Percentiles rank a stretch among this genome's conserved stretches.
These are phyloP conservation scores for Aspergillus glaucus DNA, from an alignment of 2,329 filamentous ascomycete species.

Conservation along the genomic window DNA sequence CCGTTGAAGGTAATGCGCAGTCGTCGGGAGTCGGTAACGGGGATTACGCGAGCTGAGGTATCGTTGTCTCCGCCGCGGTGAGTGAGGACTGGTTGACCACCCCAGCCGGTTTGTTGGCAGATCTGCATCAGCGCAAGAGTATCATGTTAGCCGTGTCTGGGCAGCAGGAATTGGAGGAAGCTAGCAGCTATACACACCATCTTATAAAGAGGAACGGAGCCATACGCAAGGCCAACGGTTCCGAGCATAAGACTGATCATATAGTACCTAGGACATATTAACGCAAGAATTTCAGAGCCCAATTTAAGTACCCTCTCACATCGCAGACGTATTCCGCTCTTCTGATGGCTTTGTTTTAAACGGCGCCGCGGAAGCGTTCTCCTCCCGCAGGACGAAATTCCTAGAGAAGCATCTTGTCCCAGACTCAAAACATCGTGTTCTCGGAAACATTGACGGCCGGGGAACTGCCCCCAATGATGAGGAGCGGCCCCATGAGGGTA, in stretches of 20 bases:
- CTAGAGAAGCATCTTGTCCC: conserved; percentile 29
- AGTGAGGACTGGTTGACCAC: conserved; percentile 83
- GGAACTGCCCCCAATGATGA: conserved; percentile 8
- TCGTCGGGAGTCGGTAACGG: conserved; percentile 72
- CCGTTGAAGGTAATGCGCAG: conserved; percentile 95
- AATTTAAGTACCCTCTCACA: conserved; percentile 34
- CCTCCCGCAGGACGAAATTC: conserved; percentile 21
- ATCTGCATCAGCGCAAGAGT: conserved; percentile 29
- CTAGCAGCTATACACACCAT: conserved; percentile 43
- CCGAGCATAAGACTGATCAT: conserved; percentile 57
- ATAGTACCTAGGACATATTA: conserved; percentile 50
- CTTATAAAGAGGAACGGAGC: conserved; percentile 62
- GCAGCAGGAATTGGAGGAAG: neutral
- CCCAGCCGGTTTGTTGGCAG: conserved; percentile 62
- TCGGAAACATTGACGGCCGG: conserved; percentile 9
- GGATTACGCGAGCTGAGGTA: conserved; percentile 68
- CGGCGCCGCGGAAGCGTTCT: conserved; percentile 22
- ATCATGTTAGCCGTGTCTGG: neutral
- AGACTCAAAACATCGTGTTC: conserved; percentile 13
- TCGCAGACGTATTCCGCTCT: conserved; percentile 50
- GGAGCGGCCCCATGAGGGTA: conserved; percentile 19
- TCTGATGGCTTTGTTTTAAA: conserved; percentile 30
- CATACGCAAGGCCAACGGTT: conserved; percentile 58
- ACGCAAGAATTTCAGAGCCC: neutral
- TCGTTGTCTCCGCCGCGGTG: conserved; percentile 61